A percentile compares a stretch with the other conserved stretches of the same genome.
Evolutionary conservation across 2,329 filamentous ascomycete species (phyloP).

Genomic region (Xylaria sp.): DNA sequence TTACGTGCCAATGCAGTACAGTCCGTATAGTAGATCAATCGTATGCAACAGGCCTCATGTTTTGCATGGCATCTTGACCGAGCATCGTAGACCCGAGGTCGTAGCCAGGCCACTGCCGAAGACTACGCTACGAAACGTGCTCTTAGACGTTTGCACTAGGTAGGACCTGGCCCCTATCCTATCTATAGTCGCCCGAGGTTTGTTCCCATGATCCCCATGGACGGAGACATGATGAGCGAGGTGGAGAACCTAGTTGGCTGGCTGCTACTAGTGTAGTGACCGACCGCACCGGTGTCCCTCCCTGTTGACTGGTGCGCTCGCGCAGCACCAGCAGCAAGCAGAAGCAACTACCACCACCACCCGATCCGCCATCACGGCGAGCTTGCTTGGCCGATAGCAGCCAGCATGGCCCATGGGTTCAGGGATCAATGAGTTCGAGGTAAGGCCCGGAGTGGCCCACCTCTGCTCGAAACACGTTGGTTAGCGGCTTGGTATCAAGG

Average conservation of each 20-base stretch:
- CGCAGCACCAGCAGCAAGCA: conserved; percentile 33
- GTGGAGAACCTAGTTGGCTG: conserved; percentile 33
- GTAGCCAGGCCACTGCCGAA: conserved; percentile 23
- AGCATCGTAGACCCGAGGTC: conserved; percentile 19
- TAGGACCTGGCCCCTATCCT: conserved; percentile 19
- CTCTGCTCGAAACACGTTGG: conserved; percentile 50
- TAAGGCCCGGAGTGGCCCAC: conserved; percentile 40
- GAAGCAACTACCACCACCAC: conserved; percentile 33
- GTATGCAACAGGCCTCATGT: conserved; percentile 30
- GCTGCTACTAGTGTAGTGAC: conserved; percentile 34
- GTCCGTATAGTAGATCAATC: conserved; percentile 29
- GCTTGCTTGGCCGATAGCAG: conserved; percentile 37
- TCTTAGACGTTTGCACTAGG: conserved; percentile 5
- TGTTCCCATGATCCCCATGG: conserved; percentile 18
- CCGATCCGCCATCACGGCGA: conserved; percentile 47
- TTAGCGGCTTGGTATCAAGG: conserved; percentile 48
- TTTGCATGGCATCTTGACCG: conserved; percentile 27
- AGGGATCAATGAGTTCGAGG: conserved; percentile 44
- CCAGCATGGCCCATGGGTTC: conserved; percentile 47
- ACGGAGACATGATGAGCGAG: conserved; percentile 30
- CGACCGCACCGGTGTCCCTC: conserved; percentile 27
- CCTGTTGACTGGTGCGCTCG: conserved; percentile 33
- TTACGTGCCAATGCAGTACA: conserved; percentile 22
- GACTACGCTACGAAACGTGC: conserved; percentile 19
- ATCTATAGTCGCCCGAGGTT: conserved; percentile 25